Evolutionary conservation across 345 rosid species (phyloP), one percentile per base, ranked within the genome.

Genomic region (Capsella bursapastoris): DNA sequence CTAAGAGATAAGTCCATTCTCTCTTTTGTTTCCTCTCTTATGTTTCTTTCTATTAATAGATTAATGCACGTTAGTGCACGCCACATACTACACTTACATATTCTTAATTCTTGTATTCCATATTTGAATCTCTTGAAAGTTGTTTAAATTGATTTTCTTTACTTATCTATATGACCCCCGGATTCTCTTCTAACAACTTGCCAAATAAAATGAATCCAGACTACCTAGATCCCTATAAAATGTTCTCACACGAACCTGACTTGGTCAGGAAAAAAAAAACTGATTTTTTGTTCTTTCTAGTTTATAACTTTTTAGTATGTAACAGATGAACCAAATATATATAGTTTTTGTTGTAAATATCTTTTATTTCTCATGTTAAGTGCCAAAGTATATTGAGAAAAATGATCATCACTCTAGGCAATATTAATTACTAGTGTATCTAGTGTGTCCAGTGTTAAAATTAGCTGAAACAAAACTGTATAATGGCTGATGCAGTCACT

Each of bases 401-500:
- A 22, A 22, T 22, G 25, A 22, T 22, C 25, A 22, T 1, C 2
- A 22, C 25, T 22, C 25, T 22, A 22, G 25, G 25, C 25, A 22
- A 22, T 22, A 22, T 22, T 22, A 22, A 22, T 22, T 22, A 22
- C 25, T 22, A 22, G 25, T 22, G 0, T 22, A 22, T 22, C 25
- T 22, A 22, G 25, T 22, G 25, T 22, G 25, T 22, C 25, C 25
- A 22, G 25, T 22, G 25, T 22, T 22, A 22, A 22, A 22, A 22
- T 22, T 22, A 22, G 25, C 25, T 22, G 25, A 22, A 22, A 22
- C 25, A 22, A 22, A 22, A 22, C 0, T 22, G 25, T 22, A 22
- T 22, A 22, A 53, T 16, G 57, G 35, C 34, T 61, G 25, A 22
- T 22, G 64, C 57, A 75, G 47, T 75, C 74, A 75, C 74, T 75